These are phyloP conservation scores for Wallacemonas rigidus DNA, from an alignment of 208 protist species.

Conservation along the genomic window DNA sequence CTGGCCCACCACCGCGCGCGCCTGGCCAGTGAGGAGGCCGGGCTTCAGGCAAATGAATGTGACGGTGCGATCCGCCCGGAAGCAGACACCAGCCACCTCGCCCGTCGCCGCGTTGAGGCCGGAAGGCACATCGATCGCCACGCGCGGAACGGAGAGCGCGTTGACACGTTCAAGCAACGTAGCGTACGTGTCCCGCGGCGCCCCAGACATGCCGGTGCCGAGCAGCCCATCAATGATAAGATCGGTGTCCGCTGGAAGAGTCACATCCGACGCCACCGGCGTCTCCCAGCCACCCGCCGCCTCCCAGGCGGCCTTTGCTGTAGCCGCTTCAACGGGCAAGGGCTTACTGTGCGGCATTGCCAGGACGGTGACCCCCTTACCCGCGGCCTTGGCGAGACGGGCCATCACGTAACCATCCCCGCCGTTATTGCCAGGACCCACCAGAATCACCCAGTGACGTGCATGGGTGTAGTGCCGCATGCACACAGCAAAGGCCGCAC, in stretches of 20 bases:
- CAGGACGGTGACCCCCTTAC: slow-evolving; percentile 58
- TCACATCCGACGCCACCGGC: not conserved
- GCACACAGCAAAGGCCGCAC: slow-evolving; percentile 56
- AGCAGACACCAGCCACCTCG: slow-evolving; percentile 49
- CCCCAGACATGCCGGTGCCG: slow-evolving; percentile 70
- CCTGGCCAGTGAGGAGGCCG: slow-evolving; percentile 71
- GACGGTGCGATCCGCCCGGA: slow-evolving; percentile 71
- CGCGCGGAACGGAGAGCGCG: slow-evolving; percentile 43
- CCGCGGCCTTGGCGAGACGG: slow-evolving; percentile 37
- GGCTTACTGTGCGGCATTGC: slow-evolving; percentile 51
- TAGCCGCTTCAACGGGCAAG: slow-evolving; percentile 59
- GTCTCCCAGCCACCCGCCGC: slow-evolving; percentile 29
- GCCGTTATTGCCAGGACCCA: slow-evolving; percentile 87
- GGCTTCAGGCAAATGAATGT: slow-evolving; percentile 87
- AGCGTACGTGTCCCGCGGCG: slow-evolving; percentile 64
- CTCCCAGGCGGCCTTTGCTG: slow-evolving; percentile 46
- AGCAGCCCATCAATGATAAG: slow-evolving; percentile 81
- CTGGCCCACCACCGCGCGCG: slow-evolving; percentile 59
- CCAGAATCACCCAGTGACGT: slow-evolving; percentile 69
- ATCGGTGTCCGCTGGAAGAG: slow-evolving; percentile 46
- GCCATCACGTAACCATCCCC: slow-evolving; percentile 87
- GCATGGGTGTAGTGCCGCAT: slow-evolving; percentile 35
- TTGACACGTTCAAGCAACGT: slow-evolving; percentile 60
- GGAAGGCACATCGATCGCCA: slow-evolving; percentile 86
- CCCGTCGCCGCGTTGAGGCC: slow-evolving; percentile 86